These are phyloP conservation scores for Phytophthora syringae DNA, from an alignment of 352 stramenopile species.

Conservation along the genomic window DNA sequence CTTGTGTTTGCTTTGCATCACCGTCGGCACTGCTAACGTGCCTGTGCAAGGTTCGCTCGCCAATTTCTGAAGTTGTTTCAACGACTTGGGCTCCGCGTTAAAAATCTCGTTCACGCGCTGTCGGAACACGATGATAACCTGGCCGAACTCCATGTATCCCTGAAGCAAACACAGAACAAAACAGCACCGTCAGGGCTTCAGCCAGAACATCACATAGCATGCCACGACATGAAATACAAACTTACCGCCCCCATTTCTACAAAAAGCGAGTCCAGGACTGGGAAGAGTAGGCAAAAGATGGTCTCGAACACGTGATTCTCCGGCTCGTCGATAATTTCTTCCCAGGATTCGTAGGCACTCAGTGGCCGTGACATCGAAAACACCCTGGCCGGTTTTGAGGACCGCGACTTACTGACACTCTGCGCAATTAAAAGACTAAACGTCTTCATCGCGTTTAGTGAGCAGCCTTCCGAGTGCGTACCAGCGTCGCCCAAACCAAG, in stretches of 20 bases:
- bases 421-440: constrained; percentile 77
- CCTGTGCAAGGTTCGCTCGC: constrained; percentile 74
- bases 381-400: constrained; percentile 28
- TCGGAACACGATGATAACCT: constrained; percentile 77
- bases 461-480: constrained; percentile 77
- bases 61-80: constrained; percentile 68
- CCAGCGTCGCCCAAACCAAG: constrained; percentile 82
- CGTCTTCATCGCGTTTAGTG: constrained; percentile 73
- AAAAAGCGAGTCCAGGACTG: constrained; percentile 82
- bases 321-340: constrained; percentile 71
- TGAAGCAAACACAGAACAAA: constrained; percentile 35
- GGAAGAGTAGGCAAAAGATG: constrained; percentile 86
- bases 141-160: constrained; percentile 91
- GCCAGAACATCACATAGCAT: not conserved
- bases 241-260: constrained; percentile 88
- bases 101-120: constrained; percentile 78
- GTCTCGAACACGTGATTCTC: constrained; percentile 88
- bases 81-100: constrained; percentile 58
- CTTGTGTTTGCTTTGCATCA: constrained; percentile 40
- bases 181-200: constrained; percentile 7
- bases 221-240: not conserved
- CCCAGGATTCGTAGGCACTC: constrained; percentile 68
- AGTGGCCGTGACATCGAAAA: constrained; percentile 40
- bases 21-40: constrained; percentile 51
- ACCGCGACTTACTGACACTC: constrained; percentile 37